Conservation (phyloP, 352 stramenopile genomes). For the Pythium phragmitis region DNA sequence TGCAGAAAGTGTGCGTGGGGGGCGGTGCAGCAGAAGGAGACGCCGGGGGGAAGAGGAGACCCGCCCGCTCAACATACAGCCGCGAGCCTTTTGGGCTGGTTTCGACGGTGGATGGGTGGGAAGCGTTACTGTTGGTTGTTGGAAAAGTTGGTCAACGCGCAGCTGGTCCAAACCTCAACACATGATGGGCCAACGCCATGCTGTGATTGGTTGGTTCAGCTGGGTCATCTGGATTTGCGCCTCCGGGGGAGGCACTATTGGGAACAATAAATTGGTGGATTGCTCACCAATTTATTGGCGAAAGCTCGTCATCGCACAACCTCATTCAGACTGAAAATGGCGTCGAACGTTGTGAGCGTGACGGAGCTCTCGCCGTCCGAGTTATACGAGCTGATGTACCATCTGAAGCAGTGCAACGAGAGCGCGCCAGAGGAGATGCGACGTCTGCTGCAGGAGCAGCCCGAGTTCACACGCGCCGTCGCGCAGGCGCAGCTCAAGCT, state of each 20-base stretch:
- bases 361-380: slow-evolving; percentile 50
- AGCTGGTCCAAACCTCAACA: slow-evolving; percentile 2
- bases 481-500: slow-evolving; percentile 75
- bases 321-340: slow-evolving; percentile 1
- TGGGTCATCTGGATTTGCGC: neutral
- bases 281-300: slow-evolving; percentile 3
- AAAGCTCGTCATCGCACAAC: neutral
- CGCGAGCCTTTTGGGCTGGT: neutral
- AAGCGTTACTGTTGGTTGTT: slow-evolving; percentile 11
- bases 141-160: neutral
- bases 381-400: slow-evolving; percentile 77
- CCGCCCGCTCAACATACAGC: slow-evolving; percentile 18
- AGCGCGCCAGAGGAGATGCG: slow-evolving; percentile 68
- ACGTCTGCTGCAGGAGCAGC: slow-evolving; percentile 68
- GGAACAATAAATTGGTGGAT: neutral
- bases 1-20: slow-evolving; percentile 8
- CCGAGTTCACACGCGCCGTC: slow-evolving; percentile 69
- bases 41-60: slow-evolving; percentile 15
- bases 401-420: slow-evolving; percentile 82
- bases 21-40: slow-evolving; percentile 12
- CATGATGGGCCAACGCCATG: neutral
- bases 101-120: neutral
- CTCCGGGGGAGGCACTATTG: neutral
- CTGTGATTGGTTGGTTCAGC: slow-evolving; percentile 10
- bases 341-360: slow-evolving; percentile 36